A percentile compares a stretch with the other conserved stretches of the same genome.
Evolutionary conservation across 2,329 filamentous ascomycete genomes (phyloP).

Genomic region (Microdochium paspali): DNA sequence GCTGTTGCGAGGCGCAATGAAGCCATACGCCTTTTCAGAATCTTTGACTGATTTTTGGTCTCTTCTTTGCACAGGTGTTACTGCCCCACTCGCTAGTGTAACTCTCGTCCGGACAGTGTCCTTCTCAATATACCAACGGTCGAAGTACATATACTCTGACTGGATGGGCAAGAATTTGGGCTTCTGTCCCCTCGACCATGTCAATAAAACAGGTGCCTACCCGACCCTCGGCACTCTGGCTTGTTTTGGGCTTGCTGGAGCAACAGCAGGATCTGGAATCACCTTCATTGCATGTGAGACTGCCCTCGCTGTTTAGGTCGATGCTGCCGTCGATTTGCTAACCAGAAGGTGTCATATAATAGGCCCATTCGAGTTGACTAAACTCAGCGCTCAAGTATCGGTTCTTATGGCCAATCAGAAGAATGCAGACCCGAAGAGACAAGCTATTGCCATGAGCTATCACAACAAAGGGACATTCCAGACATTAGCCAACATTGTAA

Average conservation of each 20-base stretch:
- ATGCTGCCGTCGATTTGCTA: too few species aligned
- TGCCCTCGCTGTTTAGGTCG: background rate
- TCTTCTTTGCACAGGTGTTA: constrained; percentile 45
- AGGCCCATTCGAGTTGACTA: constrained; percentile 84
- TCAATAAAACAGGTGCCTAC: constrained; percentile 59
- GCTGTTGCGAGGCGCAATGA: background rate
- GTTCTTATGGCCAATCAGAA: constrained; percentile 60
- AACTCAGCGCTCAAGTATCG: constrained; percentile 77
- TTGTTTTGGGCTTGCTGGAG: constrained; percentile 71
- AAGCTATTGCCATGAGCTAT: constrained; percentile 57
- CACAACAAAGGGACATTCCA: constrained; percentile 69
- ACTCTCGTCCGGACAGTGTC: constrained; percentile 69
- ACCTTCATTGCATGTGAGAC: constrained; percentile 66
- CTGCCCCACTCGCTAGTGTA: constrained; percentile 71
- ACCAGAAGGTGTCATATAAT: too few species aligned
- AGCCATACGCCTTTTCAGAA: background rate
- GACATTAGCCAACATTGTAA: constrained; percentile 69
- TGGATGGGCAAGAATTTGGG: constrained; percentile 59
- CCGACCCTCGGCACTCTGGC: constrained; percentile 65
- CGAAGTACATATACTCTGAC: constrained; percentile 64
- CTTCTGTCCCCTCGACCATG: constrained; percentile 63
- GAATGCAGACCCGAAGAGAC: constrained; percentile 38
- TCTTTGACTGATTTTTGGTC: background rate
- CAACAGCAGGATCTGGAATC: constrained; percentile 70
- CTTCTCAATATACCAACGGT: constrained; percentile 70